A percentile compares a stretch with the other conserved stretches of the same genome.
Conservation (phyloP, 2,329 filamentous ascomycete genomes). For the Bipolaris victoriae region DNA sequence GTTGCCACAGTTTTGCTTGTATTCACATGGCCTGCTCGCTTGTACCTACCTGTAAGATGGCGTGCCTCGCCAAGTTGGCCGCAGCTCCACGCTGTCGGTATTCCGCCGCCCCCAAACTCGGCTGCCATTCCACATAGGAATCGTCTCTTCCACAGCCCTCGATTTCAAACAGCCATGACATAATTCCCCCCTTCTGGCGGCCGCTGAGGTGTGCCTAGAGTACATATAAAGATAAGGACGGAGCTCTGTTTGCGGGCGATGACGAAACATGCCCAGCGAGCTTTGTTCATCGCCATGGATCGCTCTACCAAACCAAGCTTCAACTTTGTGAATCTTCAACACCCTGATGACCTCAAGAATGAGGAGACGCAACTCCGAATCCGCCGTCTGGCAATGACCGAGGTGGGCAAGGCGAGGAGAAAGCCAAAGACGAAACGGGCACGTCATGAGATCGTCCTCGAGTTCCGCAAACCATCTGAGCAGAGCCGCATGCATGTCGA, state of each 20-base stretch:
- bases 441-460: slow-evolving; percentile 36
- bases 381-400: slow-evolving; percentile 42
- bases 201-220: neutral
- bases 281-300: slow-evolving; percentile 25
- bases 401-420: slow-evolving; percentile 36
- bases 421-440: slow-evolving; percentile 37
- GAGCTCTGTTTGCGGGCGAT: neutral
- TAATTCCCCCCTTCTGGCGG: slow-evolving; percentile 2
- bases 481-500: slow-evolving; percentile 18
- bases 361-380: slow-evolving; percentile 40
- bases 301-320: slow-evolving; percentile 33
- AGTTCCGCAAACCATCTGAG: slow-evolving; percentile 26
- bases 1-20: slow-evolving; percentile 11
- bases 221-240: slow-evolving; percentile 6
- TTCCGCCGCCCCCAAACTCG: slow-evolving; percentile 10
- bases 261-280: neutral
- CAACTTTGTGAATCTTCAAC: slow-evolving; percentile 41
- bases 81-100: slow-evolving; percentile 8
- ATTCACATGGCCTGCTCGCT: slow-evolving; percentile 8
- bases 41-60: slow-evolving; percentile 8
- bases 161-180: slow-evolving; percentile 12
- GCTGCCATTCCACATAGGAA: slow-evolving; percentile 7
- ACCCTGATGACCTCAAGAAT: slow-evolving; percentile 42
- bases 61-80: slow-evolving; percentile 8
- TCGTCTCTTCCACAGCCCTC: slow-evolving; percentile 5